Evolutionary conservation across 192 early-diverging fungal species (phyloP).

Genomic region (Podila epigama): DNA sequence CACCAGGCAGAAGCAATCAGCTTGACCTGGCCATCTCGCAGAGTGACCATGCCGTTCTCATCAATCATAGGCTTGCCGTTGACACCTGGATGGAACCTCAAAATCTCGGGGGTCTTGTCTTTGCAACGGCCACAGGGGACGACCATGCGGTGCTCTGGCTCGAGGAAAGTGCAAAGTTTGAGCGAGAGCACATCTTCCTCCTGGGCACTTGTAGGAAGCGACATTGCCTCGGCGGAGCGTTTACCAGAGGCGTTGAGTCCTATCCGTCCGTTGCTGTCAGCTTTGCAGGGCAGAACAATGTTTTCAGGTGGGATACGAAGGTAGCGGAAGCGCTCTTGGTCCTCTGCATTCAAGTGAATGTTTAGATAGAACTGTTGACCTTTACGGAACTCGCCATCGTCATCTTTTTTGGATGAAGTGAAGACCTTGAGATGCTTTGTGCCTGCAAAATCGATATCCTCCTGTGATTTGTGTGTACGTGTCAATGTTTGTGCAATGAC

Average conservation of each 20-base stretch:
- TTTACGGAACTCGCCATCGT: slow-evolving; percentile 50
- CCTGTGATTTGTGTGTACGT: not conserved
- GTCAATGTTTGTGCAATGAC: not conserved
- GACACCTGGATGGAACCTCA: slow-evolving; percentile 43
- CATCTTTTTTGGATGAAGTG: slow-evolving; percentile 49
- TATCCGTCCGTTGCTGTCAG: slow-evolving; percentile 25
- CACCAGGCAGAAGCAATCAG: slow-evolving; percentile 47
- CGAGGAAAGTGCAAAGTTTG: slow-evolving; percentile 39
- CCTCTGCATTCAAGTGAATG: slow-evolving; percentile 27
- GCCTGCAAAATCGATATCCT: slow-evolving; percentile 21
- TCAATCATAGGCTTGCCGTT: slow-evolving; percentile 52
- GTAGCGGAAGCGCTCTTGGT: slow-evolving; percentile 35
- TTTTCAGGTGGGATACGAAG: slow-evolving; percentile 44
- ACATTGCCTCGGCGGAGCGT: slow-evolving; percentile 29
- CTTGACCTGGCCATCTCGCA: slow-evolving; percentile 45
- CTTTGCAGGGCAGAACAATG: slow-evolving; percentile 40
- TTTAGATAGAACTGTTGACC: slow-evolving; percentile 50
- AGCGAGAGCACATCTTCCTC: slow-evolving; percentile 45
- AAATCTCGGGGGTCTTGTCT: slow-evolving; percentile 48
- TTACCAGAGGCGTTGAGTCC: slow-evolving; percentile 40
- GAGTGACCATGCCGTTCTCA: slow-evolving; percentile 45
- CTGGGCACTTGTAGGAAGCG: slow-evolving; percentile 37
- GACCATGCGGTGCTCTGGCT: slow-evolving; percentile 44
- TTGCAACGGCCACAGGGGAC: slow-evolving; percentile 47
- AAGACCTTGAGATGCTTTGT: slow-evolving; percentile 45